Conservation (phyloP, 2,329 filamentous ascomycete genomes). For the Phaeosphaeria sp. region DNA sequence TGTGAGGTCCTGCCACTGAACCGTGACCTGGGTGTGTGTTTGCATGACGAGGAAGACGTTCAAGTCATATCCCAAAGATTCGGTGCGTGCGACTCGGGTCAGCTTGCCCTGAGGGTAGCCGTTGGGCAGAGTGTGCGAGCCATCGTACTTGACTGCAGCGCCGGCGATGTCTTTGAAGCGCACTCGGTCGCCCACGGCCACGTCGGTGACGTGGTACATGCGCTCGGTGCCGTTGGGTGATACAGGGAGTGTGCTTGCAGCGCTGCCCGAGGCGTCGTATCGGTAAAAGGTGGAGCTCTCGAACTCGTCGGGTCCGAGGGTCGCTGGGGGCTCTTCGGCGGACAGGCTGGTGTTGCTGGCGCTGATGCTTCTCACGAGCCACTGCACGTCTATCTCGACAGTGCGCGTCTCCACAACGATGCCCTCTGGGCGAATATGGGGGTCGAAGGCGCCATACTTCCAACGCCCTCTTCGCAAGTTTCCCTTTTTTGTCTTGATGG, state of each 20-base stretch:
- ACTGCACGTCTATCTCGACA: conserved; percentile 56
- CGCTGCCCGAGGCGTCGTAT: conserved; percentile 50
- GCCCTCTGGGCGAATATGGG: conserved; percentile 57
- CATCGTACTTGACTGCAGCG: conserved; percentile 61
- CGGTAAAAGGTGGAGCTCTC: conserved; percentile 51
- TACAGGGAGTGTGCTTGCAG: conserved; percentile 29
- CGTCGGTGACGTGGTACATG: conserved; percentile 46
- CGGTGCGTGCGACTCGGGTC: conserved; percentile 53
- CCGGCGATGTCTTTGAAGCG: conserved; percentile 61
- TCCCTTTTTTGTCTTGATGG: conserved; percentile 59
- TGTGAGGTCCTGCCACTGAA: conserved; percentile 66
- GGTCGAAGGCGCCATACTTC: conserved; percentile 59
- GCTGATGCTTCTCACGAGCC: conserved; percentile 57
- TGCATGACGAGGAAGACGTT: conserved; percentile 62
- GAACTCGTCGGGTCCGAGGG: conserved; percentile 48
- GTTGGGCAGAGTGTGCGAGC: conserved; percentile 31
- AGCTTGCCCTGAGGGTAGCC: conserved; percentile 51
- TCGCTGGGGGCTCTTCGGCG: conserved; percentile 41
- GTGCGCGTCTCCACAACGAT: conserved; percentile 60
- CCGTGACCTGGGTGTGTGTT: conserved; percentile 57
- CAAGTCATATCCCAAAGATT: conserved; percentile 63
- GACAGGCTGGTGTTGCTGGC: conserved; percentile 21
- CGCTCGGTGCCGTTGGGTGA: conserved; percentile 30
- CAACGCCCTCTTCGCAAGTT: conserved; percentile 60
- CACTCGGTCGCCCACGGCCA: conserved; percentile 57